phyloP scores from a whole-genome alignment of 2,329 filamentous ascomycete genomes.

The Rugonectria rugulosa region DNA sequence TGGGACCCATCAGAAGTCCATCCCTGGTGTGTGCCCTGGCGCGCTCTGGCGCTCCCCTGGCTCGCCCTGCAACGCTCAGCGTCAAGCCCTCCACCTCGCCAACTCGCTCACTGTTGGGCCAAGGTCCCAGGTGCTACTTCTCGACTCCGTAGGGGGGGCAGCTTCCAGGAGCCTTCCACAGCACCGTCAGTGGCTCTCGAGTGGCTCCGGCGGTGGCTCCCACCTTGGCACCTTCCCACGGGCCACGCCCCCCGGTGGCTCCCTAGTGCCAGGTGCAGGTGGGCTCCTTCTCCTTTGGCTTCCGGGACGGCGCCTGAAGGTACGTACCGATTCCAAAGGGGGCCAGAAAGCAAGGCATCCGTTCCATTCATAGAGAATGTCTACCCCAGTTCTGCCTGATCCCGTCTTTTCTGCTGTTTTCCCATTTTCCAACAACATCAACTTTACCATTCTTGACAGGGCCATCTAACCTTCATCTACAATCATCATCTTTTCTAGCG shows the following conservation, averaged over 20 bases:
- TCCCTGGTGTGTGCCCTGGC: background rate
- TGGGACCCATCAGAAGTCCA: constrained; percentile 5
- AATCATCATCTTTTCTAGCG: constrained; percentile 12
- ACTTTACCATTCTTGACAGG: constrained; percentile 19
- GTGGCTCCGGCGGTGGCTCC: constrained; percentile 18
- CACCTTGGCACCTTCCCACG: background rate
- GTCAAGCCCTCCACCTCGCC: constrained; percentile 6
- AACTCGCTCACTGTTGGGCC: background rate
- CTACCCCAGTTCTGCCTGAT: constrained; percentile 42
- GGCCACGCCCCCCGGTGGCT: constrained; percentile 14
- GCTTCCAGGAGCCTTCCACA: constrained; percentile 26
- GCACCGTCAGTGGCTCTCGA: constrained; percentile 31
- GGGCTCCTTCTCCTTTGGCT: too few relatives aligned
- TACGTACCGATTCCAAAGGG: constrained; percentile 23
- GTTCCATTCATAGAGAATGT: constrained; percentile 44
- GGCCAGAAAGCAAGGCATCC: constrained; percentile 36
- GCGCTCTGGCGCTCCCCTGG: too few relatives aligned
- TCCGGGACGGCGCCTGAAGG: too few relatives aligned
- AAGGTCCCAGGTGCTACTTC: background rate
- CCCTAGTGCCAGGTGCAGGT: constrained; percentile 20
- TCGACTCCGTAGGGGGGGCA: constrained; percentile 2
- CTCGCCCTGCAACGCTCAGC: background rate
- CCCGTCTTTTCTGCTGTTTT: constrained; percentile 34
- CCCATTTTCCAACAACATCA: constrained; percentile 30
- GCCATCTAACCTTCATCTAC: constrained; percentile 22